These are phyloP conservation scores for Rhodotorula sp. DNA, from an alignment of 1,284 basidiomycete species.

Conservation along the genomic window DNA sequence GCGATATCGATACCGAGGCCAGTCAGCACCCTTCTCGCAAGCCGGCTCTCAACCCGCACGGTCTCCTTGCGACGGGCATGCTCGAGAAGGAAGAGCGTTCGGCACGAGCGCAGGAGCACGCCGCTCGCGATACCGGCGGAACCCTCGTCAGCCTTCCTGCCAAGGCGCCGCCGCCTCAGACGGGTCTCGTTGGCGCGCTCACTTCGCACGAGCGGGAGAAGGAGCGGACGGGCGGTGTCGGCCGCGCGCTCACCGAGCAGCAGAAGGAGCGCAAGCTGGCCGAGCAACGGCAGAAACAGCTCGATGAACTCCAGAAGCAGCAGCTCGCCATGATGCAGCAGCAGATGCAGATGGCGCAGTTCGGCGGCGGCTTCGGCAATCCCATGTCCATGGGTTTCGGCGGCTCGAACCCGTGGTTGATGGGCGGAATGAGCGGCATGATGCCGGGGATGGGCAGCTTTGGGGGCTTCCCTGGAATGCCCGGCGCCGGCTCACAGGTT, in stretches of 20 bases:
- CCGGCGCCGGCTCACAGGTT: constrained; percentile 58
- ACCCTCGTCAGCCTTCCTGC: constrained; percentile 89
- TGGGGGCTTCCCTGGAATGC: constrained; percentile 27
- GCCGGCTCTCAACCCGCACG: constrained; percentile 50
- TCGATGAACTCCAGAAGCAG: constrained; percentile 83
- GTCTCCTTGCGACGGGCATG: constrained; percentile 87
- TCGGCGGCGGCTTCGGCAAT: constrained; percentile 48
- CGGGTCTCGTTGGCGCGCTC: constrained; percentile 91
- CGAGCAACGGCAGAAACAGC: constrained; percentile 78
- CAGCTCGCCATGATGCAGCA: constrained; percentile 57
- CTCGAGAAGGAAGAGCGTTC: constrained; percentile 94
- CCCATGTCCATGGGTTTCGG: constrained; percentile 43
- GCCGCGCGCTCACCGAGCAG: constrained; percentile 88
- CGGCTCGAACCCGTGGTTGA: constrained; percentile 51
- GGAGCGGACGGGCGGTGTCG: constrained; percentile 89
- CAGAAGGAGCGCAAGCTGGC: constrained; percentile 86
- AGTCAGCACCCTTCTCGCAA: constrained; percentile 29
- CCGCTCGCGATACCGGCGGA: constrained; percentile 82
- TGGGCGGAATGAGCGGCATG: constrained; percentile 25
- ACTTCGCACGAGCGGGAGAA: constrained; percentile 91
- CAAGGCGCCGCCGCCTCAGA: constrained; percentile 92
- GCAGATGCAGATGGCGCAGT: constrained; percentile 69
- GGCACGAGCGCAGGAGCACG: constrained; percentile 89
- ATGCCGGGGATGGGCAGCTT: constrained; percentile 33
- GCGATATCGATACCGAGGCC: constrained; percentile 11